Base-by-base conservation (phyloP, 768 basidiomycete genomes). In the Russula compacta region DNA sequence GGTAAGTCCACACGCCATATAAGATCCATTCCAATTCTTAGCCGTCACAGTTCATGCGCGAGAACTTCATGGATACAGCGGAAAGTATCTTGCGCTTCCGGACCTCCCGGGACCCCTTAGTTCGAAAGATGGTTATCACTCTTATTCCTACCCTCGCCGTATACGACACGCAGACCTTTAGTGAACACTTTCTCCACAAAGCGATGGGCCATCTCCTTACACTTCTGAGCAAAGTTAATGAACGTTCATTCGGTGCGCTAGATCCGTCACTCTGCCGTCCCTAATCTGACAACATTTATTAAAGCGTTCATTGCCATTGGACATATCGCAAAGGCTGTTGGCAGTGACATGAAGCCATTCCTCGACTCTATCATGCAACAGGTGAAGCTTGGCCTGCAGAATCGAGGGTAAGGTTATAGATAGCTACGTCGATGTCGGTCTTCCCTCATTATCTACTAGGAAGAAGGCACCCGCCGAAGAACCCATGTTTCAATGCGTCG, bases 401-500 rank as follows among this genome's bases (percentile, higher is more conserved):
- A 81, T 65, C 79, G 90, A 75, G 95, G 95, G 93, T 94, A 69
- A 69, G 64, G 81, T 69, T 14, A 0, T n/a, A 21, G 29, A 36
- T 17, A 24, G 39, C 4, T 14, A 44, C n/a, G 9, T 6, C 19
- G 6, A 32, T 21, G 21, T 40, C 48, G 46, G 11, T 33, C 33
- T n/a, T n/a, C 53, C 14, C 54, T 46, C 35, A 33, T 63, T 61
- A 24, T 52, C 39, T 58, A 86, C 84, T 59, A 85, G 86, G 69
- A 95, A 94, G 78, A 94, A 92, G 69, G 90, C 93, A 1, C 89
- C 91, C 2, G 86, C 87, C 15, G 95, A 98, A 72, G 93, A 93
- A 65, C 89, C 95, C 0, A 93, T 98, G 60, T 98, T 99, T 70
- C 92, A 98, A 78, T 98, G 97, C 73, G 83, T 99, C 61, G 92